Percentiles rank a stretch among this genome's conserved stretches.
phyloP scores from a whole-genome alignment of 2,329 filamentous ascomycete genomes.

The Hymenoscyphus fructigenus region DNA sequence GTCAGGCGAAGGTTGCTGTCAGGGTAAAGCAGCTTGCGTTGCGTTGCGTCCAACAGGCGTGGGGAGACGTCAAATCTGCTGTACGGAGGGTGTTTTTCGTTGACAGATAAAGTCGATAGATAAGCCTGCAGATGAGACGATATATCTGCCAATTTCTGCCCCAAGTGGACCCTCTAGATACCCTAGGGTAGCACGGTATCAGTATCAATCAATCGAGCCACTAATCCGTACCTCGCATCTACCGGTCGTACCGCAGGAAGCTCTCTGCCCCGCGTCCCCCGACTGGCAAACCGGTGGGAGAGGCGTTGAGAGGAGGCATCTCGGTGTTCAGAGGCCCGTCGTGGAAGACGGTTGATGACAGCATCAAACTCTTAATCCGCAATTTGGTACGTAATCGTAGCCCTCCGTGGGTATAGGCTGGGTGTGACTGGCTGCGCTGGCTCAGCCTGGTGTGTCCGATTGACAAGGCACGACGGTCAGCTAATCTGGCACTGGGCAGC shows the following conservation, averaged over 20 bases:
- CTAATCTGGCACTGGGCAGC: neutral
- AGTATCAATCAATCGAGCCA: conserved; percentile 15
- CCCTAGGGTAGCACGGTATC: conserved; percentile 11
- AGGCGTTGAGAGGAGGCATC: neutral
- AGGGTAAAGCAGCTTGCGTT: too few relatives aligned
- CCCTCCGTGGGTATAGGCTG: conserved; percentile 13
- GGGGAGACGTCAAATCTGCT: neutral
- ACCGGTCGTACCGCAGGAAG: conserved; percentile 14
- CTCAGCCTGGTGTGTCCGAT: conserved; percentile 5
- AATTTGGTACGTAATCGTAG: conserved; percentile 31
- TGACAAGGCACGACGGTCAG: conserved; percentile 5
- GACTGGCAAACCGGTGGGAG: conserved; percentile 3
- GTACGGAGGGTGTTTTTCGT: neutral
- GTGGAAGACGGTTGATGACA: conserved; percentile 27
- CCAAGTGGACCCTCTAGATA: neutral
- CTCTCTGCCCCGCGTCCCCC: neutral
- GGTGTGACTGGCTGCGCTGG: neutral
- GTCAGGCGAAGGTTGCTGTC: too few relatives aligned
- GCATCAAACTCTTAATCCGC: conserved; percentile 28
- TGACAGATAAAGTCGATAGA: conserved; percentile 5
- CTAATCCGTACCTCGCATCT: conserved; percentile 27
- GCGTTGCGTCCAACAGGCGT: too few relatives aligned
- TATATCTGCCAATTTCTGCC: conserved; percentile 6
- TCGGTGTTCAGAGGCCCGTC: neutral
- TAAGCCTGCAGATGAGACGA: conserved; percentile 19